A percentile compares a stretch with the other conserved stretches of the same genome.
These are phyloP conservation scores for Scedosporium boydii DNA, from an alignment of 2,329 filamentous ascomycete genomes.

Conservation along the genomic window DNA sequence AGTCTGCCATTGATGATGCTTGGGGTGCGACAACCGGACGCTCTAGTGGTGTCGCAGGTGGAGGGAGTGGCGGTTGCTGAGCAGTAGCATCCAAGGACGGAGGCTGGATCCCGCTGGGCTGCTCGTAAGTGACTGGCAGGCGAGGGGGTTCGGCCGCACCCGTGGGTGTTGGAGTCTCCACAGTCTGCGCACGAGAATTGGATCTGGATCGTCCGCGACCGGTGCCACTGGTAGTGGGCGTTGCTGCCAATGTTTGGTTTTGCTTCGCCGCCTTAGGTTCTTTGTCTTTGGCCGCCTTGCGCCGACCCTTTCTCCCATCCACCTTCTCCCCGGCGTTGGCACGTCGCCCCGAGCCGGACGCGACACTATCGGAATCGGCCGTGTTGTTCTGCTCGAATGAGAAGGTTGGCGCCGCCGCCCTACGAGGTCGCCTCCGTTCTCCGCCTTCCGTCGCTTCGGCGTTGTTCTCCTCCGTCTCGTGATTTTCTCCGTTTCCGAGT, in stretches of 20 bases:
- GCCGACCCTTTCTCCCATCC: constrained; percentile 23
- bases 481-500: constrained; percentile 47
- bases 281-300: constrained; percentile 30
- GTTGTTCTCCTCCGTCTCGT: constrained; percentile 42
- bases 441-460: constrained; percentile 47
- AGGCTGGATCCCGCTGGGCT: constrained; percentile 30
- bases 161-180: constrained; percentile 29
- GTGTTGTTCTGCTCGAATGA: constrained; percentile 43
- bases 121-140: constrained; percentile 33
- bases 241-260: constrained; percentile 37
- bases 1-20: constrained; percentile 35
- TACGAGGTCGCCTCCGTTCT: constrained; percentile 50
- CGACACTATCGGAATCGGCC: constrained; percentile 49
- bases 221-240: constrained; percentile 23
- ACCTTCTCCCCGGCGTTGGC: constrained; percentile 36
- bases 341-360: constrained; percentile 39
- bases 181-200: constrained; percentile 38
- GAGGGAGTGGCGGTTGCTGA: constrained; percentile 10
- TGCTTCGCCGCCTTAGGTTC: constrained; percentile 31
- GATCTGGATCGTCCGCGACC: constrained; percentile 44
- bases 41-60: constrained; percentile 19
- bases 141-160: constrained; percentile 30
- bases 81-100: constrained; percentile 22
- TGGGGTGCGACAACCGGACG: constrained; percentile 22
- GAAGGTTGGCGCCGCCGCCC: constrained; percentile 63